Percentiles rank a stretch among this genome's conserved stretches.
Evolutionary conservation across 768 basidiomycete species (phyloP).

Genomic region (Hygrocybe coccinea): DNA sequence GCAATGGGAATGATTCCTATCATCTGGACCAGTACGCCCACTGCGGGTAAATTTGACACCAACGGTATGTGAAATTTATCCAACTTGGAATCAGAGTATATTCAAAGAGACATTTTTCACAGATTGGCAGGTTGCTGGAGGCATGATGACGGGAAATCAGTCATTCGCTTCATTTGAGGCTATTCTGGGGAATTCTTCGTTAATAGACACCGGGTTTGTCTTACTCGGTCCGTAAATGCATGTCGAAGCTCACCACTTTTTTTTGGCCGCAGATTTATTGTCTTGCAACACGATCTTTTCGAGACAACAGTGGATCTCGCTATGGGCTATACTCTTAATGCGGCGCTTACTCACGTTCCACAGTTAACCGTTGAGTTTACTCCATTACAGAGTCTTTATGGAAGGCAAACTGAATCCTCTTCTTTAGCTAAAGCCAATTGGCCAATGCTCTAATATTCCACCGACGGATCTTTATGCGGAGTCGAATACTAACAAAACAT

Average conservation of each 20-base stretch:
- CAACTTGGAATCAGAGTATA: not conserved
- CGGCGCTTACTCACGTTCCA: slow-evolving; percentile 63
- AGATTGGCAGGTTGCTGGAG: slow-evolving; percentile 89
- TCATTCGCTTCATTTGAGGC: slow-evolving; percentile 64
- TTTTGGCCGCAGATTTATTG: slow-evolving; percentile 60
- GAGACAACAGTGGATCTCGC: slow-evolving; percentile 86
- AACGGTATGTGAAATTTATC: slow-evolving; percentile 46
- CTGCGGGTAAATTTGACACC: slow-evolving; percentile 59
- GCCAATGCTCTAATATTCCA: slow-evolving; percentile 65
- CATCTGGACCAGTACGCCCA: slow-evolving; percentile 74
- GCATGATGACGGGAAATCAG: slow-evolving; percentile 58
- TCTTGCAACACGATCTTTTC: slow-evolving; percentile 84
- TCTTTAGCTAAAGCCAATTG: slow-evolving; percentile 64
- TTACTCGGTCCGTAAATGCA: not conserved
- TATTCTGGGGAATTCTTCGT: slow-evolving; percentile 67
- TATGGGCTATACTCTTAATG: slow-evolving; percentile 76
- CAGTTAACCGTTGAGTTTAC: slow-evolving; percentile 50
- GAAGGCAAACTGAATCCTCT: not conserved
- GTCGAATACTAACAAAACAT: slow-evolving; percentile 66
- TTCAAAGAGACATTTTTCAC: not conserved
- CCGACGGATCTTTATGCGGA: slow-evolving; percentile 75
- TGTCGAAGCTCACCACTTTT: not conserved
- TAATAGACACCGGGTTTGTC: slow-evolving; percentile 53
- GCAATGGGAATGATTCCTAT: slow-evolving; percentile 91
- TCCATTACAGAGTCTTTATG: not conserved